Evolutionary conservation across 1,284 basidiomycete species (phyloP), one percentile per base, ranked within the genome.

Genomic region (Inonotus hispidus): DNA sequence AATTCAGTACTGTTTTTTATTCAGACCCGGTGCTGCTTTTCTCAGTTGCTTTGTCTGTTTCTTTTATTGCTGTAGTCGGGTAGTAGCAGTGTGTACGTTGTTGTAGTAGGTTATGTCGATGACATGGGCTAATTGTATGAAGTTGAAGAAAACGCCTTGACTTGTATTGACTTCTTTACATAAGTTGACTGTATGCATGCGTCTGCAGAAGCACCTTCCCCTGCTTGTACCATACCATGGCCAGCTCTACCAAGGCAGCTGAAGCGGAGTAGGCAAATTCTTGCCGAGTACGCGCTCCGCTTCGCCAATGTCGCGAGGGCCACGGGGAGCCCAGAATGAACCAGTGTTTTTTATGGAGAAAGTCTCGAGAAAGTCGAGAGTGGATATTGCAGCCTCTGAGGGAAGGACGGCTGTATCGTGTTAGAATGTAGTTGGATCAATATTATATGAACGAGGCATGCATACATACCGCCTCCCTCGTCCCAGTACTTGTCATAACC

Each of bases 401-500:
- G 79, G 76, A 21, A 72, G 71, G 38, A 80, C 74, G 37, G 79
- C 79, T 77, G 62, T 10, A 7, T 14, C 41, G 21, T 45, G 25
- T 2, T 16, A 6, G 47, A 14, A 53, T 27, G n/a, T 19, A 25
- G 21, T 41, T 3, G 21, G 21, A 13, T 35, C 46, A 19, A 6
- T 25, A 2, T 25, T 19, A 43, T 19, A 47, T 41, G 39, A n/a
- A 29, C 29, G 56, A 4, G 2, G 23, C 23, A 25, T 25, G 19
- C 2, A 47, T n/a, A 63, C 71, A 56, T 61, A 75, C 77, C 69
- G 70, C 78, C 77, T 56, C 76, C 75, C 19, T 71, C 64, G 25
- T 80, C 76, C 64, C 75, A 79, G 63, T 71, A 77, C 57, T 77
- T 62, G 62, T 79, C 77, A 66, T 74, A 77, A 0, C 78, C 78